Conservation (phyloP, 1,284 basidiomycete species). For the Heterobasidion occidentale region DNA sequence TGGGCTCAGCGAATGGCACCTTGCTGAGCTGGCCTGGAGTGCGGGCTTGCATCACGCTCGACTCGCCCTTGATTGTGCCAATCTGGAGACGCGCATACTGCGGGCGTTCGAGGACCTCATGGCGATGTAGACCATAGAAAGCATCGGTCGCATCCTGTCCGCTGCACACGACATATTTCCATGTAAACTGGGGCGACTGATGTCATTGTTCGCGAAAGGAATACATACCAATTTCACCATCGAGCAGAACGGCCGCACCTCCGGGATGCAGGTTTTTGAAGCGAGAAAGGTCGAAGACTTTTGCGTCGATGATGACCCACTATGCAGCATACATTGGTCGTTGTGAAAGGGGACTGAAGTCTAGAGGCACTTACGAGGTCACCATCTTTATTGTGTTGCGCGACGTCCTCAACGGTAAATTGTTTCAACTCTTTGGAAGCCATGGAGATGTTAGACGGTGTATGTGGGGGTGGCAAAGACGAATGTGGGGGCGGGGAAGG, state of each 20-base stretch:
- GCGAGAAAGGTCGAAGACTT: constrained; percentile 58
- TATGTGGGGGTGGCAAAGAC: too few relatives aligned
- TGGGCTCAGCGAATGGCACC: constrained; percentile 87
- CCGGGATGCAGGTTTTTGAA: constrained; percentile 65
- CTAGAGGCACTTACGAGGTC: constrained; percentile 42
- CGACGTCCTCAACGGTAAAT: constrained; percentile 43
- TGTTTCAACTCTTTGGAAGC: constrained; percentile 25
- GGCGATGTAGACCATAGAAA: constrained; percentile 89
- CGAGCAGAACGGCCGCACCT: constrained; percentile 47
- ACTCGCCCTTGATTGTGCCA: constrained; percentile 65
- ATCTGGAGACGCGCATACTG: constrained; percentile 79
- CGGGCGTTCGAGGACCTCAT: constrained; percentile 77
- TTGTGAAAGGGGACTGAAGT: too few relatives aligned
- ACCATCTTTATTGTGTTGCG: constrained; percentile 69
- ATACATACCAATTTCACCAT: constrained; percentile 4
- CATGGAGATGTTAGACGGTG: constrained; percentile 13
- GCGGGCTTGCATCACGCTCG: constrained; percentile 51
- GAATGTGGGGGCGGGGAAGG: too few relatives aligned
- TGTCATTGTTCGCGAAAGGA: background rate
- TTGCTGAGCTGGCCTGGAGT: constrained; percentile 61
- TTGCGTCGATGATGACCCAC: constrained; percentile 64
- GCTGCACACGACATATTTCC: constrained; percentile 23
- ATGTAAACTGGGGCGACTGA: too few relatives aligned
- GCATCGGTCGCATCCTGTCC: constrained; percentile 81
- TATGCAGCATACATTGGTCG: constrained; percentile 10